Base-by-base conservation (phyloP, 2,329 filamentous ascomycete genomes). In the Chalaropsis ovoidea region DNA sequence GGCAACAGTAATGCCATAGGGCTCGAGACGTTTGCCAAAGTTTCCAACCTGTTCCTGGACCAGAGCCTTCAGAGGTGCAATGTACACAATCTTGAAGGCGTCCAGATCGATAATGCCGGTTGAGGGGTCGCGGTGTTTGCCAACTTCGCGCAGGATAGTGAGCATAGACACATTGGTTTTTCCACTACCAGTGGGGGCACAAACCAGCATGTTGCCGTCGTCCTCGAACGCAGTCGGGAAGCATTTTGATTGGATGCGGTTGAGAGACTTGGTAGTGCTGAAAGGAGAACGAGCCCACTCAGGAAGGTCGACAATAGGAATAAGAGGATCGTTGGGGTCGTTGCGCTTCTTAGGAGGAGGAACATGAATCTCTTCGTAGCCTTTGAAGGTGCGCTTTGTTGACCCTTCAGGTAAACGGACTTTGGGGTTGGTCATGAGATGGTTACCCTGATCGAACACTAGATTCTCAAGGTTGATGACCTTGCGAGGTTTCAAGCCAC, bases 151-250 rank as follows among this genome's bases (percentile, higher is more conserved):
- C 47, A 99, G 81, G 72, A 99, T 97, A 1, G 93, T 87, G 69
- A 99, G 80, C 93, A 99, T 97, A 52, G 93, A 93, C 63, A 99
- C 94, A 72, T 99, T 99, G 1, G 94, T 99, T 78, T 99, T 99
- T 73, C 94, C 94, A 74, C 91, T 96, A 70, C 94, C 94, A 62
- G 94, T 99, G 1, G 94, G 94, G 6, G 94, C 95, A 75, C 94
- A 99, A 72, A 99, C 88, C 65, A 99, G 86, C 89, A 99, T 91
- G 74, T 99, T 99, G 41, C 91, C 93, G 73, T 99, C 95, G 68
- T 93, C 89, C 68, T 90, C 82, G 72, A 99, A 99, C 0, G 94
- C 94, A 2, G 89, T 86, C 1, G 90, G 89, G 73, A 86, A 99
- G 74, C 93, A 97, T 74, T 88, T 92, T 2, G 93, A 94, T 77